These are phyloP conservation scores for Jatropha multifida DNA, from an alignment of 441 rosid species.

Conservation along the genomic window DNA sequence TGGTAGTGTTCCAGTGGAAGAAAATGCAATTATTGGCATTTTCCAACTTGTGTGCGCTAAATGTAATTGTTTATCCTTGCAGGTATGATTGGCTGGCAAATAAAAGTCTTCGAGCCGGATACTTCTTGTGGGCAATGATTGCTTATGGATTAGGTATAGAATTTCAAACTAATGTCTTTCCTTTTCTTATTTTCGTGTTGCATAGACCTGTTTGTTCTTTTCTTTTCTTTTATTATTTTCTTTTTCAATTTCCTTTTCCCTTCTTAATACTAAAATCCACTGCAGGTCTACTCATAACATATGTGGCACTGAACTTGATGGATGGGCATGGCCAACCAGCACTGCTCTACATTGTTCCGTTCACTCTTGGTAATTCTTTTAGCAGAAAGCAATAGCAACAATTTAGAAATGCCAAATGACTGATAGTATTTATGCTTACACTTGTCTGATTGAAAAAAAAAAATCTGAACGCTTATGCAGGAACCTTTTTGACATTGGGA, in stretches of 20 bases:
- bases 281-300: conserved; percentile 73
- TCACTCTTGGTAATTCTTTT: conserved; percentile 60
- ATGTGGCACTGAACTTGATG: conserved; percentile 78
- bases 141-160: conserved; percentile 87
- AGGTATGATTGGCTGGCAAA: conserved; percentile 93
- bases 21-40: neutral
- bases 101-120: conserved; percentile 80
- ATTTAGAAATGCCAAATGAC: neutral
- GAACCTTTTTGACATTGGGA: conserved; percentile 74
- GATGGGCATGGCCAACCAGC: conserved; percentile 90
- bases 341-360: conserved; percentile 75
- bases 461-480: conserved; percentile 32
- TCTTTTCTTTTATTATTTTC: neutral
- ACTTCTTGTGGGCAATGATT: conserved; percentile 87
- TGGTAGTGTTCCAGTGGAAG: neutral
- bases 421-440: neutral
- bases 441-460: neutral
- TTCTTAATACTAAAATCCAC: neutral
- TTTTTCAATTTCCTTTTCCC: neutral
- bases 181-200: neutral
- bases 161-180: conserved; percentile 11
- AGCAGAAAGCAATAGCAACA: neutral
- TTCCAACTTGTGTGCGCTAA: conserved; percentile 3
- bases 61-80: conserved; percentile 18
- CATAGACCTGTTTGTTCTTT: neutral